phyloP scores from a whole-genome alignment of 306 rosid species.

The Arachis hypogaea region DNA sequence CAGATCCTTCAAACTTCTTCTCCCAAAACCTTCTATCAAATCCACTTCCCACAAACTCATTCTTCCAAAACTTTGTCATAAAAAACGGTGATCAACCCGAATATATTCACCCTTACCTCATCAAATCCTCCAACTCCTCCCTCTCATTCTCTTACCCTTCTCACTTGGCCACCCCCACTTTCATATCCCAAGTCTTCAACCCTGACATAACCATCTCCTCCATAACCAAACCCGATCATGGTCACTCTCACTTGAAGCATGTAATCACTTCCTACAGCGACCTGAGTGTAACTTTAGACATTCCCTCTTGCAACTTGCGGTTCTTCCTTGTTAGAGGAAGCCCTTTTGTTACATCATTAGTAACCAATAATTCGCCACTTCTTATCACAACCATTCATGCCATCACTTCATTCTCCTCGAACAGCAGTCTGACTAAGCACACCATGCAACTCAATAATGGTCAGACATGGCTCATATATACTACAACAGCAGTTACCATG shows the following conservation, averaged over 20 bases:
- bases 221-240: conserved; percentile 34
- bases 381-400: conserved; percentile 69
- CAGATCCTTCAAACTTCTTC: conserved; percentile 77
- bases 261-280: conserved; percentile 64
- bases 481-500: conserved; percentile 59
- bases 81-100: conserved; percentile 73
- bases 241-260: conserved; percentile 43
- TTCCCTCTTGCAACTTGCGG: conserved; percentile 67
- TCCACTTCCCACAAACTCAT: conserved; percentile 87
- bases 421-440: conserved; percentile 61
- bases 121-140: conserved; percentile 67
- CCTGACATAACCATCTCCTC: conserved; percentile 77
- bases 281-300: conserved; percentile 70
- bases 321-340: conserved; percentile 83
- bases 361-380: conserved; percentile 41
- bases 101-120: conserved; percentile 81
- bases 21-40: conserved; percentile 60
- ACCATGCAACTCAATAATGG: conserved; percentile 62
- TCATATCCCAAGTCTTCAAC: conserved; percentile 53
- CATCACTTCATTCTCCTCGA: conserved; percentile 54
- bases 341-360: conserved; percentile 71
- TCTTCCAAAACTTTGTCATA: conserved; percentile 79
- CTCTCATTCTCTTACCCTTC: conserved; percentile 76
- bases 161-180: conserved; percentile 46
- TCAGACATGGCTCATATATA: conserved; percentile 84